Conservation (phyloP, 108 stramenopile species). For the Nannochloropsis oceanica region DNA sequence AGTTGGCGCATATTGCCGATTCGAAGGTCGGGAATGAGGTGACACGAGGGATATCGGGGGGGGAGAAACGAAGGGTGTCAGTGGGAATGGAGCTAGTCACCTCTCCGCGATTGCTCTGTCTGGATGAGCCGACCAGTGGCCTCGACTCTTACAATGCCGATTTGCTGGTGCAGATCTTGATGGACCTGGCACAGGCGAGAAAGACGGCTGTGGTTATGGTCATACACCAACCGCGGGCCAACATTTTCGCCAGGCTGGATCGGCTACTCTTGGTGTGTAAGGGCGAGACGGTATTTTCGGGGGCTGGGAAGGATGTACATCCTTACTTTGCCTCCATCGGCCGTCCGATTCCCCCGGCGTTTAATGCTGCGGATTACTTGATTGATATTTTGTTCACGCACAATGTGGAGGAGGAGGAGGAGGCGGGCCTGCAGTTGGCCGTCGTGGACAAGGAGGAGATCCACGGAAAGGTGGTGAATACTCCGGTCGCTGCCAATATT, state of each 20-base stretch:
- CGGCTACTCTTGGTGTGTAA: conserved; percentile 20
- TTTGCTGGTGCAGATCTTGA: not conserved
- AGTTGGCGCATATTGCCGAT: not conserved
- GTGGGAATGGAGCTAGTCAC: conserved; percentile 45
- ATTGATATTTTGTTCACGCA: not conserved
- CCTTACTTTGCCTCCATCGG: conserved; percentile 12
- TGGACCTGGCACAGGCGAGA: not conserved
- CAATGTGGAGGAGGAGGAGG: not conserved
- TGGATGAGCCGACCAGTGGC: conserved; percentile 63
- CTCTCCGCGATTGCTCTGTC: conserved; percentile 31
- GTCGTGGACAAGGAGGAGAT: not conserved
- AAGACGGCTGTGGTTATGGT: conserved; percentile 2
- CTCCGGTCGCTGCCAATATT: not conserved
- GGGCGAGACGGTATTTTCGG: conserved; percentile 15
- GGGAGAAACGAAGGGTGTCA: conserved; percentile 39
- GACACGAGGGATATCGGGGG: conserved; percentile 32
- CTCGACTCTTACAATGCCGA: conserved; percentile 47
- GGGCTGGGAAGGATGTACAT: not conserved
- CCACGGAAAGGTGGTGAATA: not conserved
- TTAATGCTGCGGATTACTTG: not conserved
- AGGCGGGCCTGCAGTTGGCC: not conserved
- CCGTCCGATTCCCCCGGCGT: not conserved
- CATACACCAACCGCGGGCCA: conserved; percentile 23
- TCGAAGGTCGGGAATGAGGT: not conserved
- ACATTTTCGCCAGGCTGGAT: conserved; percentile 20